Base-by-base conservation (phyloP, 257 asterid genomes). In the Thymus mandschuricus region DNA sequence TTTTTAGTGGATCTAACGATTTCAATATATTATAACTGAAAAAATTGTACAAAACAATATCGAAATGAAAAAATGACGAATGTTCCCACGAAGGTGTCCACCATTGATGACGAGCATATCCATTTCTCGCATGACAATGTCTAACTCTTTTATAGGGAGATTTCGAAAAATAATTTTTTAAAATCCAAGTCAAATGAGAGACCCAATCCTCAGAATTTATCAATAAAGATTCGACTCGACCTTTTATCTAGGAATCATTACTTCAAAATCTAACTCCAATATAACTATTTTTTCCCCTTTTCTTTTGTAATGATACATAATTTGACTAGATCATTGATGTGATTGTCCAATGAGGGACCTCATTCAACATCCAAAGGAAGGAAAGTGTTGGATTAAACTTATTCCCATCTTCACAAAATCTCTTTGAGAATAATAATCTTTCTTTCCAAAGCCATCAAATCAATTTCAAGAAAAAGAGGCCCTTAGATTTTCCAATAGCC, bases 401-500 rank as follows among this genome's bases (percentile, higher is more conserved):
- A 9, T 58, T 59, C 49, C 49, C 66, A 61, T 40, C 66, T 61
- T 38, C 13, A 21, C 21, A 38, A 70, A 44, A 70, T 58, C 40
- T 54, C 10, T 29, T 30, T 38, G 74, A 69, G 35, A 69, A n/a
- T 69, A 58, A 30, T 57, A 9, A 29, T 69, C 10, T 13, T 21
- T 33, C 56, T 58, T 69, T 55, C 59, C 43, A 49, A 40, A 49
- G 7, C 62, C 66, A 75, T 68, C 71, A 57, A 59, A 59, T 59
- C 30, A 70, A 46, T 58, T 58, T n/a, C 13, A 58, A 57, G 33
- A 66, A 66, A 21, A 58, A 49, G 50, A 60, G 63, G 78, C 48
- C 73, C 35, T 65, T 35, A 40, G 56, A 28, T 74, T 74, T 74
- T 33, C 41, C 58, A 27, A 58, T 38, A 33, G 38, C 78, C 58